A percentile compares a stretch with the other conserved stretches of the same genome.
Evolutionary conservation across 148 eudicot species (phyloP).

Genomic region (Cornus florida): DNA sequence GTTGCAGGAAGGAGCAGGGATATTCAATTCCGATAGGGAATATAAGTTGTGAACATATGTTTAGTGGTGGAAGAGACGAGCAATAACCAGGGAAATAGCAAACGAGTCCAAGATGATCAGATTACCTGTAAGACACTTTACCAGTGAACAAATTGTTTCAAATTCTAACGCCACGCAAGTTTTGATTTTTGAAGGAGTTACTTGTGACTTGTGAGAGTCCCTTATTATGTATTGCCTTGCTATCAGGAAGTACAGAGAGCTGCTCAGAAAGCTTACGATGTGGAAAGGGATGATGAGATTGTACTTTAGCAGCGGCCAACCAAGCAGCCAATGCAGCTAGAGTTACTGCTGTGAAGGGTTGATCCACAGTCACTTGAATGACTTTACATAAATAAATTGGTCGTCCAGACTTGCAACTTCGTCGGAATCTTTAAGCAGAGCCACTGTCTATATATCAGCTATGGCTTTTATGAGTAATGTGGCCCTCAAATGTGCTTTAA

Average conservation of each 20-base stretch:
- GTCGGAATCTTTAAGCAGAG: not conserved
- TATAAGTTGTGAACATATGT: too few relatives aligned
- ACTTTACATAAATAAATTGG: too few relatives aligned
- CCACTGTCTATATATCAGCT: not conserved
- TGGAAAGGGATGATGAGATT: constrained; percentile 33
- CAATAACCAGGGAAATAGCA: too few relatives aligned
- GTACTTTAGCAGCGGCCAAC: constrained; percentile 55
- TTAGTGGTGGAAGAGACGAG: too few relatives aligned
- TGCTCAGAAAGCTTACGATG: constrained; percentile 42
- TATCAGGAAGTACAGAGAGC: constrained; percentile 53
- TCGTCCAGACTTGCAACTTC: not conserved
- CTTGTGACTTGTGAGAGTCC: not conserved
- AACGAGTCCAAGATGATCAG: too few relatives aligned
- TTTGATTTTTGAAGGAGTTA: not conserved
- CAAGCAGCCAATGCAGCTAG: constrained; percentile 70
- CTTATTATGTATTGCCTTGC: not conserved
- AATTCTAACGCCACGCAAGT: not conserved
- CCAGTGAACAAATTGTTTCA: too few relatives aligned
- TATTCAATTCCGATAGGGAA: too few relatives aligned
- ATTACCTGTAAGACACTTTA: too few relatives aligned
- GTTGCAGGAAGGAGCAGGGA: too few relatives aligned
- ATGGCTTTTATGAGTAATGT: not conserved
- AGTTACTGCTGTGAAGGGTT: constrained; percentile 66
- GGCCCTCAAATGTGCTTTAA: too few relatives aligned
- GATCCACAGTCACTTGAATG: too few relatives aligned